phyloP scores from a whole-genome alignment of 2,329 filamentous ascomycete species.

The Colletotrichum acutatum region DNA sequence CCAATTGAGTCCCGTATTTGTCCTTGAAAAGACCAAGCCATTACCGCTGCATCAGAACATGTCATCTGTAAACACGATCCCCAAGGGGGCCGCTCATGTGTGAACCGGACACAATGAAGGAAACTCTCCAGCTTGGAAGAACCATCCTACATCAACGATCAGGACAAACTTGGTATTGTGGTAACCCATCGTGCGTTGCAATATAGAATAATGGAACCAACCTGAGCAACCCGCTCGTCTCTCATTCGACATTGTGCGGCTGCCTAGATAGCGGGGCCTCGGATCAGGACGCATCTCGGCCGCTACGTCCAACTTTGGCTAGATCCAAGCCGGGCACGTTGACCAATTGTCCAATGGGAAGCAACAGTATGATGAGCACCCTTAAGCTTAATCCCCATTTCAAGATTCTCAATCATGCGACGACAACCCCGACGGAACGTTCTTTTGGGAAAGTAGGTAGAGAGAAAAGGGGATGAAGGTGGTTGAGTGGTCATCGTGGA shows the following conservation, averaged over 20 bases:
- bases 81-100: not conserved
- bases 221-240: not conserved
- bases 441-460: not conserved
- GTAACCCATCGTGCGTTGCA: not conserved
- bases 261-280: constrained; percentile 14
- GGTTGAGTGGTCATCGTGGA: not conserved
- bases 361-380: not conserved
- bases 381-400: constrained; percentile 16
- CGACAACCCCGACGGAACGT: not conserved
- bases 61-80: not conserved
- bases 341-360: constrained; percentile 5
- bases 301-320: not conserved
- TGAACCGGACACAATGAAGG: not conserved
- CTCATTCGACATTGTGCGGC: constrained; percentile 18
- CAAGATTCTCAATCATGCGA: not conserved
- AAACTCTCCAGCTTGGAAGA: too few species aligned
- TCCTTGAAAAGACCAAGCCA: not conserved
- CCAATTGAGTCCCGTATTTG: not conserved
- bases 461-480: not conserved
- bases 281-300: not conserved
- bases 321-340: not conserved
- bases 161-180: not conserved
- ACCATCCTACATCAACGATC: too few species aligned
- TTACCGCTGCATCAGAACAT: not conserved
- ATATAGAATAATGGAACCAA: not conserved